Evolutionary conservation across 176 grass and related monocot species (phyloP).

Genomic region (Oryza coarctata): DNA sequence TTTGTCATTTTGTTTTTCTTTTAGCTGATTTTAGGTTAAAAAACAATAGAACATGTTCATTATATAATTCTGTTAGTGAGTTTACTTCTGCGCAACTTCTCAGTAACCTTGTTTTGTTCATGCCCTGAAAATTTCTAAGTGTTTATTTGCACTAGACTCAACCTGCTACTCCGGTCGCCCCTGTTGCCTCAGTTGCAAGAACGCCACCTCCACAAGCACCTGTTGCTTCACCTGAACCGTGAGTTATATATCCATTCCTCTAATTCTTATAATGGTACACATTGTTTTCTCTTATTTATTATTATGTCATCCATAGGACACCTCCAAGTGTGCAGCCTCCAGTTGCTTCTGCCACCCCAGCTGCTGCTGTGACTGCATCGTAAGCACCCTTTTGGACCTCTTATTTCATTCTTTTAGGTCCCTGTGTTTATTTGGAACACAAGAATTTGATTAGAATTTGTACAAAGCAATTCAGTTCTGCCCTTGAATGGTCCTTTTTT

Average conservation of each 20-base stretch:
- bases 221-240: slow-evolving; percentile 50
- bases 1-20: not conserved
- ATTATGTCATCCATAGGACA: slow-evolving; percentile 28
- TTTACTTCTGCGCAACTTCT: not conserved
- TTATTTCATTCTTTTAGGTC: not conserved
- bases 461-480: not conserved
- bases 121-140: not conserved
- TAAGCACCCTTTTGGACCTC: slow-evolving; percentile 36
- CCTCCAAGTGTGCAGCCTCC: slow-evolving; percentile 42
- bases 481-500: not conserved
- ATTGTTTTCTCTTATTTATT: slow-evolving; percentile 15
- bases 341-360: slow-evolving; percentile 37
- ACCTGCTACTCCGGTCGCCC: slow-evolving; percentile 33
- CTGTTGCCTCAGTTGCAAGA: slow-evolving; percentile 50
- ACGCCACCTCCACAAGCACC: slow-evolving; percentile 58
- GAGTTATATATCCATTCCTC: slow-evolving; percentile 36
- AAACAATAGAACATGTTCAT: not conserved
- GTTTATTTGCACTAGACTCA: slow-evolving; percentile 30
- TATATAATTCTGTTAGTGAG: not conserved
- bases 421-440: not conserved
- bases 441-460: not conserved
- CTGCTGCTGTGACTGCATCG: slow-evolving; percentile 50
- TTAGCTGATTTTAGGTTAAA: not conserved
- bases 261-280: slow-evolving; percentile 17
- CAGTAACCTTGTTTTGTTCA: not conserved